Conservation (phyloP, 352 stramenopile species). For the Phytophthora pinifolia region DNA sequence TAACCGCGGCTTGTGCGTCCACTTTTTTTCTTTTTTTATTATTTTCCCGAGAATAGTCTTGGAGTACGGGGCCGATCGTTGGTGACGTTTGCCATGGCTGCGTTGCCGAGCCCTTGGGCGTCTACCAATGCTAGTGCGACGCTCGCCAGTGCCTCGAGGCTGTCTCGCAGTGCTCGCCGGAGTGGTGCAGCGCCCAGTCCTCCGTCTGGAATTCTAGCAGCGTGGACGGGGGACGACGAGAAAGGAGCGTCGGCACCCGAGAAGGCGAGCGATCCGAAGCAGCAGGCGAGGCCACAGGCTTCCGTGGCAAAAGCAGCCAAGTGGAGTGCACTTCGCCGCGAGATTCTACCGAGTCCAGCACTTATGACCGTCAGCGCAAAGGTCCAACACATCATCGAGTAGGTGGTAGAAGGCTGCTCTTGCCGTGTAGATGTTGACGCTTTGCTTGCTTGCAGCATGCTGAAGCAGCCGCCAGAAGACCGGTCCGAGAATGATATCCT, state of each 20-base stretch:
- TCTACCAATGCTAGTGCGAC: constrained; percentile 4
- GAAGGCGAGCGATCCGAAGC: constrained; percentile 43
- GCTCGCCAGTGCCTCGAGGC: constrained; percentile 8
- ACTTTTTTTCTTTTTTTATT: too few relatives aligned
- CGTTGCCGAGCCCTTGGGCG: not conserved
- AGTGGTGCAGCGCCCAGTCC: constrained; percentile 6
- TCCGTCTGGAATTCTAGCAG: not conserved
- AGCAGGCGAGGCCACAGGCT: constrained; percentile 24
- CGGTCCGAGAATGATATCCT: constrained; percentile 68
- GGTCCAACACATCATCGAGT: constrained; percentile 69
- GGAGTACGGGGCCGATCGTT: too few relatives aligned
- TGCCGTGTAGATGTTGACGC: not conserved
- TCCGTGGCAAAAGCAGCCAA: constrained; percentile 16
- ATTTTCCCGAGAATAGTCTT: not conserved
- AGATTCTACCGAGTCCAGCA: constrained; percentile 46
- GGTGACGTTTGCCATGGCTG: constrained; percentile 11
- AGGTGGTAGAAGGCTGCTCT: too few relatives aligned
- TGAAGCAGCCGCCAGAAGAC: constrained; percentile 65
- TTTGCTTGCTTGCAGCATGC: constrained; percentile 35
- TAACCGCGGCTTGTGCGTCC: not conserved
- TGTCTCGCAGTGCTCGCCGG: constrained; percentile 17
- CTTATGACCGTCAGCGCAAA: constrained; percentile 66
- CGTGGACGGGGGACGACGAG: constrained; percentile 8
- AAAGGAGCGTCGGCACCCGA: not conserved
- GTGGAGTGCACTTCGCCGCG: constrained; percentile 33